These are phyloP conservation scores for Bipolaris zeicola DNA, from an alignment of 2,329 filamentous ascomycete genomes.

Conservation along the genomic window DNA sequence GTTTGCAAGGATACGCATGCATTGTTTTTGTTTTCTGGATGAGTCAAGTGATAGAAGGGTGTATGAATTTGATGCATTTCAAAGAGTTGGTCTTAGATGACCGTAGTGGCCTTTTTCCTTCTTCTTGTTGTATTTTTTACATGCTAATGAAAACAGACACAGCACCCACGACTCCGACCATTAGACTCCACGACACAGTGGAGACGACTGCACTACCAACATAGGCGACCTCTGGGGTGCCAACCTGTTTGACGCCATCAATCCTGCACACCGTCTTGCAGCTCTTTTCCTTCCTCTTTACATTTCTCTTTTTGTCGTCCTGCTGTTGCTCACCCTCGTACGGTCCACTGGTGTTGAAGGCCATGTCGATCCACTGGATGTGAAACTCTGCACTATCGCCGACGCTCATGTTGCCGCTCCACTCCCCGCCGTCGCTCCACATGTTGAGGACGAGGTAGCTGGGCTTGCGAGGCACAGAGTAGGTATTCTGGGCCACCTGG, in stretches of 20 bases:
- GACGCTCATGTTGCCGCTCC: constrained; percentile 64
- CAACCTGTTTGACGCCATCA: constrained; percentile 42
- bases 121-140: neutral
- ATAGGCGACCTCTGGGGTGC: constrained; percentile 43
- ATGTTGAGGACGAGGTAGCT: constrained; percentile 63
- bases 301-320: constrained; percentile 15
- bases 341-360: constrained; percentile 54
- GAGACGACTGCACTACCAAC: constrained; percentile 21
- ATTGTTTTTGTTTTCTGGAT: neutral
- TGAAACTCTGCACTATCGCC: constrained; percentile 60
- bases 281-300: constrained; percentile 30
- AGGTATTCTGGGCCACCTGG: constrained; percentile 59
- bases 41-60: neutral
- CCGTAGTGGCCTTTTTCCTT: neutral
- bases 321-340: constrained; percentile 33
- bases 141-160: constrained; percentile 14
- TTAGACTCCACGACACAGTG: constrained; percentile 35
- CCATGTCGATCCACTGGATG: constrained; percentile 67
- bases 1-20: neutral
- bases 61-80: neutral
- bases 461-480: constrained; percentile 61
- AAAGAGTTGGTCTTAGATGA: neutral
- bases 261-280: constrained; percentile 48
- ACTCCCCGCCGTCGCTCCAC: constrained; percentile 66
- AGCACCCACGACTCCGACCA: constrained; percentile 30